These are phyloP conservation scores for Globisporangium nodosum DNA, from an alignment of 352 stramenopile genomes.

Conservation along the genomic window DNA sequence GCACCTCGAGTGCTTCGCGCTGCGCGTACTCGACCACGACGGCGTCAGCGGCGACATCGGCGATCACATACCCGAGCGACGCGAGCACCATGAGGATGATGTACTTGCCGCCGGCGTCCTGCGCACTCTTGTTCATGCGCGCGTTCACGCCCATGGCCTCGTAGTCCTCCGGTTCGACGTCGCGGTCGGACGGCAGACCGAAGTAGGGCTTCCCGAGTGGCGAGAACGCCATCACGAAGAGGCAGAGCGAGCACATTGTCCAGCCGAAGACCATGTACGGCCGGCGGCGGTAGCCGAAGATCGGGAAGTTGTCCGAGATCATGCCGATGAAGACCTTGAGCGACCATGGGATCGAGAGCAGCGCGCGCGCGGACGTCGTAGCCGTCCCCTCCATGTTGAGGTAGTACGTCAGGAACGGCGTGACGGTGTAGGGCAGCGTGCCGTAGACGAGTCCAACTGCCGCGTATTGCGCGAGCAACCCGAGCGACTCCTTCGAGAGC, in stretches of 20 bases:
- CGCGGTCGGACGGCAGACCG: constrained; percentile 17
- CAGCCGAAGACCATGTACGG: constrained; percentile 50
- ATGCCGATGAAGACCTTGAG: constrained; percentile 50
- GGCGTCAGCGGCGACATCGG: constrained; percentile 40
- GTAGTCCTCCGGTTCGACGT: constrained; percentile 20
- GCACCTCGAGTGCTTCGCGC: constrained; percentile 33
- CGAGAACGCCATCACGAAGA: constrained; percentile 40
- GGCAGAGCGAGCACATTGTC: constrained; percentile 29
- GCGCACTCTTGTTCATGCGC: constrained; percentile 24
- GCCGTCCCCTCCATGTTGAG: constrained; percentile 36
- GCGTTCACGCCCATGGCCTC: constrained; percentile 15
- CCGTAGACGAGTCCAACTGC: constrained; percentile 35
- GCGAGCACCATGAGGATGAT: constrained; percentile 42
- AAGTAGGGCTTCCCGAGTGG: constrained; percentile 31
- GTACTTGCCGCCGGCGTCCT: constrained; percentile 25
- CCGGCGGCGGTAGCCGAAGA: constrained; percentile 41
- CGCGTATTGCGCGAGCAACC: constrained; percentile 33
- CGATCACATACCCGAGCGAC: constrained; percentile 38
- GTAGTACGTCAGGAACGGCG: constrained; percentile 40
- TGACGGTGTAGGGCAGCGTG: constrained; percentile 30
- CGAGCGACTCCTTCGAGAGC: constrained; percentile 28
- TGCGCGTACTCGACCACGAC: constrained; percentile 53
- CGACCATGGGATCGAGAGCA: constrained; percentile 40
- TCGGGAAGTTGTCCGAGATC: constrained; percentile 42
- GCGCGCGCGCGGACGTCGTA: constrained; percentile 27